Evolutionary conservation across 228 moss, liverwort and hornwort species (phyloP).

Genomic region (Sphagnum magellanicum): DNA sequence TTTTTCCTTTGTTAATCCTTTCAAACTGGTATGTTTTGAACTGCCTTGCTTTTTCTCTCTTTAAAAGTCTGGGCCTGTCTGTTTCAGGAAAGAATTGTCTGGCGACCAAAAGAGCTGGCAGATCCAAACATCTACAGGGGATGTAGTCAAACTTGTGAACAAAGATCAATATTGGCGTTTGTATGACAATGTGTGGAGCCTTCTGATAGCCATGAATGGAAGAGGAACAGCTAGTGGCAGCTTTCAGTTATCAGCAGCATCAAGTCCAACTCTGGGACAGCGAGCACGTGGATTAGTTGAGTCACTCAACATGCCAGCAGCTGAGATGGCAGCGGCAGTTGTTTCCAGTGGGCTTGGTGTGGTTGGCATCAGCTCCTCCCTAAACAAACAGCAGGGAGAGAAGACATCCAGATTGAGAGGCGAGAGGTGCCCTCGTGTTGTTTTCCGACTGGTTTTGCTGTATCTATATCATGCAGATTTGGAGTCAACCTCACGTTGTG

Average conservation of each 20-base stretch:
- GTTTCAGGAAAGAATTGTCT: slow-evolving; percentile 38
- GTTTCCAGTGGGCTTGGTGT: slow-evolving; percentile 77
- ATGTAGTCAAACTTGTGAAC: slow-evolving; percentile 31
- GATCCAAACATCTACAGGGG: slow-evolving; percentile 39
- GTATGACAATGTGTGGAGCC: slow-evolving; percentile 71
- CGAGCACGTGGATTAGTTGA: slow-evolving; percentile 79
- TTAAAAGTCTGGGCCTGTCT: background rate
- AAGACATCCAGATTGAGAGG: slow-evolving; percentile 55
- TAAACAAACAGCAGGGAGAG: slow-evolving; percentile 52
- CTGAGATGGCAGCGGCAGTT: slow-evolving; percentile 83
- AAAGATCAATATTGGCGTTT: slow-evolving; percentile 67
- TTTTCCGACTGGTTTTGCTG: slow-evolving; percentile 64
- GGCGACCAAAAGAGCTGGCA: slow-evolving; percentile 33
- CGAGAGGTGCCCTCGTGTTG: slow-evolving; percentile 63
- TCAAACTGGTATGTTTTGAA: no score
- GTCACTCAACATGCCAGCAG: slow-evolving; percentile 68
- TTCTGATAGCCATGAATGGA: slow-evolving; percentile 65
- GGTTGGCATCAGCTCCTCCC: slow-evolving; percentile 59
- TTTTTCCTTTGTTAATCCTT: no score
- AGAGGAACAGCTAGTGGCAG: slow-evolving; percentile 59
- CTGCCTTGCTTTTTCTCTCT: no score
- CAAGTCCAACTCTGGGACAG: slow-evolving; percentile 70
- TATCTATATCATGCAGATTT: slow-evolving; percentile 69
- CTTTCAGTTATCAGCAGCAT: slow-evolving; percentile 47
- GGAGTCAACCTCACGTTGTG: slow-evolving; percentile 54